A percentile compares a stretch with the other conserved stretches of the same genome.
These are phyloP conservation scores for Trapa bicornis DNA, from an alignment of 345 rosid genomes.

Conservation along the genomic window DNA sequence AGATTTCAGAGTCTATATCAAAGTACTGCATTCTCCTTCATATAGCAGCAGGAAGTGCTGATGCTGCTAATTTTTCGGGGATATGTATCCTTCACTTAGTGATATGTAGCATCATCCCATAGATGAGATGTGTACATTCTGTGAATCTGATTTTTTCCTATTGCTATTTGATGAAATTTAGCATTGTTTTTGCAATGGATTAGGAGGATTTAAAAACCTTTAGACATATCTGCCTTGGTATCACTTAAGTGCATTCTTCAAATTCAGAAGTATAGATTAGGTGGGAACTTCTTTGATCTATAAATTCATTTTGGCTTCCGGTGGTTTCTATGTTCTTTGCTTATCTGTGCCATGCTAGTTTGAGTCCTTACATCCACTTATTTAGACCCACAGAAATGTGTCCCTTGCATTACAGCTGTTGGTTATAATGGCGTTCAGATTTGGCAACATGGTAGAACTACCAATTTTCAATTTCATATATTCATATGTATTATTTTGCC, in stretches of 20 bases:
- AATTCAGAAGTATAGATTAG: not conserved
- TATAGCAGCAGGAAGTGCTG: constrained; percentile 40
- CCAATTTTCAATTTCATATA: not conserved
- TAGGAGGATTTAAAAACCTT: not conserved
- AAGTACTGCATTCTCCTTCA: constrained; percentile 71
- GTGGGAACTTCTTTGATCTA: not conserved
- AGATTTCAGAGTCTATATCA: constrained; percentile 64
- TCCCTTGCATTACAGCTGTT: constrained; percentile 68
- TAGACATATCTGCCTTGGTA: not conserved
- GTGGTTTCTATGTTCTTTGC: not conserved
- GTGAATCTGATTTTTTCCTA: not conserved
- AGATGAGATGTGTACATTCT: not conserved
- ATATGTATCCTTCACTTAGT: constrained; percentile 65
- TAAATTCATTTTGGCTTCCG: not conserved
- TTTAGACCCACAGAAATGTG: constrained; percentile 60
- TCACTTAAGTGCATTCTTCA: not conserved
- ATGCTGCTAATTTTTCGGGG: constrained; percentile 54
- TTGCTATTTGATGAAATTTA: not conserved
- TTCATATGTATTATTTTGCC: not conserved
- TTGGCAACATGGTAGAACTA: constrained; percentile 56
- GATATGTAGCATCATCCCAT: not conserved
- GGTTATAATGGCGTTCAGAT: constrained; percentile 75
- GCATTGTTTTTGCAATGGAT: not conserved
- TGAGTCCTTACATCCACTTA: constrained; percentile 47
- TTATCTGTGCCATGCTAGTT: not conserved